Percentiles rank a stretch among this genome's conserved stretches.
Conservation (phyloP, 345 rosid species). For the Aquilaria malaccensis region DNA sequence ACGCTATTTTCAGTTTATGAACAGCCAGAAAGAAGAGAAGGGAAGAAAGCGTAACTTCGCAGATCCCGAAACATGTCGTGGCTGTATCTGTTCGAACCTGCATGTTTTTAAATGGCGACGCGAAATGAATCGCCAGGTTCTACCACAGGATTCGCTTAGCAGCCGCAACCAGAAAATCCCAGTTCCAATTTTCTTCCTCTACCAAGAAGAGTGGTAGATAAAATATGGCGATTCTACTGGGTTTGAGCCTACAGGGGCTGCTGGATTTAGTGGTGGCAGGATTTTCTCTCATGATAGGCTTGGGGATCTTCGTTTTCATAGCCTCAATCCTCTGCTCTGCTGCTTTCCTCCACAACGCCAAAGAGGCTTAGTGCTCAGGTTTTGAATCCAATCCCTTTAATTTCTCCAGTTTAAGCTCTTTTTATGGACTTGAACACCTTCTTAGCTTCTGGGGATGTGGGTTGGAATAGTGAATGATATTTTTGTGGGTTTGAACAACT, state of each 20-base stretch:
- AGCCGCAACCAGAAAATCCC: too few species aligned
- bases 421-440: conserved; percentile 15
- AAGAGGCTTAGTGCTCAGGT: conserved; percentile 24
- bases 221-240: conserved; percentile 29
- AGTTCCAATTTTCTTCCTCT: neutral
- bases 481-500: too few species aligned
- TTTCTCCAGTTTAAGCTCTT: too few species aligned
- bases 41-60: too few species aligned
- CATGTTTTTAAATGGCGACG: too few species aligned
- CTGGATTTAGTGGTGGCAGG: conserved; percentile 73
- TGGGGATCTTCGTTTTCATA: conserved; percentile 61
- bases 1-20: too few species aligned
- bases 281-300: conserved; percentile 63
- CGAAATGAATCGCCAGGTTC: too few species aligned
- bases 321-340: conserved; percentile 70
- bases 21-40: too few species aligned
- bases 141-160: too few species aligned
- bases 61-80: too few species aligned
- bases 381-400: too few species aligned
- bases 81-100: too few species aligned
- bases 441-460: conserved; percentile 17
- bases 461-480: neutral
- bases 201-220: neutral
- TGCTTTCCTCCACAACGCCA: conserved; percentile 73
- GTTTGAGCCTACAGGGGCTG: conserved; percentile 44